Conservation (phyloP, 805 yeast genomes). For the Saturnispora diversa region DNA sequence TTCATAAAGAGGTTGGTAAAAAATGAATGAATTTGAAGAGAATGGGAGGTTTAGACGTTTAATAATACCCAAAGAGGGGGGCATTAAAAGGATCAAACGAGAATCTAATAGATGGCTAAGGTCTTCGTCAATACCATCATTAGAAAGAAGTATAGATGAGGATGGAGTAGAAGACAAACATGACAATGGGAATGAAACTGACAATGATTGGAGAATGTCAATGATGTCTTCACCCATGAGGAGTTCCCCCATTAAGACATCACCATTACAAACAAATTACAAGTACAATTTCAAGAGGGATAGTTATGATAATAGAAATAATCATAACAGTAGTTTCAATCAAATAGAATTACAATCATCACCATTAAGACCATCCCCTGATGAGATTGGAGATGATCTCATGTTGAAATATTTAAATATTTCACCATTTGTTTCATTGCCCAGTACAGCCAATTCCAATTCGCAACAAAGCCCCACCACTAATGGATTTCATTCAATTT, state of each 20-base stretch:
- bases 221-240: conserved; percentile 10
- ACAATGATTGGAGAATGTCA: not conserved
- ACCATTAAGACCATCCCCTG: conserved; percentile 2
- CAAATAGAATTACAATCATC: conserved; percentile 2
- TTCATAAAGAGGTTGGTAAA: too few relatives aligned
- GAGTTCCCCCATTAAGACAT: conserved; percentile 24
- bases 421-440: conserved; percentile 11
- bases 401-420: conserved; percentile 12
- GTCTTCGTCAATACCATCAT: too few relatives aligned
- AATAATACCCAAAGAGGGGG: too few relatives aligned
- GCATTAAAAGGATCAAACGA: too few relatives aligned
- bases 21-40: too few relatives aligned
- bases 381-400: conserved; percentile 8
- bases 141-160: not conserved
- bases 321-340: too few relatives aligned
- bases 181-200: not conserved
- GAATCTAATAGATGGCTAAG: too few relatives aligned
- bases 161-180: not conserved
- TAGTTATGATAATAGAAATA: too few relatives aligned
- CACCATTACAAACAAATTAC: conserved; percentile 19
- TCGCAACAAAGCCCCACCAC: not conserved
- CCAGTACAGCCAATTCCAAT: conserved; percentile 4
- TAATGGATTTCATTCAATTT: too few relatives aligned
- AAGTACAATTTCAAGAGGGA: too few relatives aligned
- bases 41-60: too few relatives aligned